Percentiles rank a stretch among this genome's conserved stretches.
phyloP scores from a whole-genome alignment of 306 rosid genomes.

The Cyamopsis tetragonoloba region DNA sequence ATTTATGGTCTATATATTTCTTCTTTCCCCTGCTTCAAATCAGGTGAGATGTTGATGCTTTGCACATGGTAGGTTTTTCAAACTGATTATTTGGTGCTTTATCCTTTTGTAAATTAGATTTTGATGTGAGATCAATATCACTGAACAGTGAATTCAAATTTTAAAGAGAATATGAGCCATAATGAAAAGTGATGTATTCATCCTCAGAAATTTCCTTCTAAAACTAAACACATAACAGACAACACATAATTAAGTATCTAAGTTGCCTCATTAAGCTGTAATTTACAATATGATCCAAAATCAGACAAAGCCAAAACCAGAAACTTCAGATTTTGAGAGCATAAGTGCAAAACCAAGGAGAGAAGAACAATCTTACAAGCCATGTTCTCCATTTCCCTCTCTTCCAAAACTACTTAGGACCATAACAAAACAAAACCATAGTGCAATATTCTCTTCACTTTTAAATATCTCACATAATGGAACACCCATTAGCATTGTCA shows the following conservation, averaged over 20 bases:
- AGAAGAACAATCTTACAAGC: too few relatives aligned
- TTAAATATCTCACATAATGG: conserved; percentile 54
- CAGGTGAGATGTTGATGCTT: not conserved
- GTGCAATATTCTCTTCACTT: not conserved
- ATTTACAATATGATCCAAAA: conserved; percentile 10
- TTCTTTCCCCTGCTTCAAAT: not conserved
- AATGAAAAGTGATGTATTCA: not conserved
- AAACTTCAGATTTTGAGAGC: not conserved
- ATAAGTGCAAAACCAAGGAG: conserved; percentile 14
- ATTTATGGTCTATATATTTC: not conserved
- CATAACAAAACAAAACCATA: not conserved
- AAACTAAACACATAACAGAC: not conserved
- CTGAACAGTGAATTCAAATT: not conserved
- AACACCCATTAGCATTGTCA: conserved; percentile 76
- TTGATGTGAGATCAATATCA: not conserved
- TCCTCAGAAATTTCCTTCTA: not conserved
- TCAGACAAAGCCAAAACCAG: not conserved
- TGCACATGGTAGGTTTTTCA: not conserved
- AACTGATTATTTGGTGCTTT: not conserved
- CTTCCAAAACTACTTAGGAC: not conserved
- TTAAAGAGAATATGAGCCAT: conserved; percentile 1
- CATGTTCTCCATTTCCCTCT: too few relatives aligned
- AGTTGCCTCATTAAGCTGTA: not conserved
- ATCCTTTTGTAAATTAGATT: not conserved
- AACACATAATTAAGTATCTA: not conserved